A percentile compares a stretch with the other conserved stretches of the same genome.
Conservation (phyloP, 164 flowering plant genomes). For the Annona squamosa region DNA sequence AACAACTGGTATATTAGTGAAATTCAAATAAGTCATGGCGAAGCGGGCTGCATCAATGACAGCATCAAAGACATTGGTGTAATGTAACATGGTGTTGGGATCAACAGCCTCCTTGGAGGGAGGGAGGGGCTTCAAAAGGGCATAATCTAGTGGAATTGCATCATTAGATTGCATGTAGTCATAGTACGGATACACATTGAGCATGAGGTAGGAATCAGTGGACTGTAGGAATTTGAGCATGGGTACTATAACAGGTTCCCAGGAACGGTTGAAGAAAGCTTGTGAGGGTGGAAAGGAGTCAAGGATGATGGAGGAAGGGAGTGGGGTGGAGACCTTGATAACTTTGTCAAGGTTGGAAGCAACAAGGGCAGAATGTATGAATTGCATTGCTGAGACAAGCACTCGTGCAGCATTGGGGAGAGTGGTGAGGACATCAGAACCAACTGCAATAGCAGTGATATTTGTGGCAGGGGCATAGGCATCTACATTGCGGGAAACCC, state of each 20-base stretch:
- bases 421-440: conserved; percentile 68
- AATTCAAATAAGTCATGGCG: conserved; percentile 66
- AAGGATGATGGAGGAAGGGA: conserved; percentile 63
- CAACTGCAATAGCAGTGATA: conserved; percentile 80
- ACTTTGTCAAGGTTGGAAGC: conserved; percentile 65
- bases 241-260: conserved; percentile 62
- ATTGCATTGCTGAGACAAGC: conserved; percentile 60
- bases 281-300: conserved; percentile 91
- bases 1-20: conserved; percentile 60
- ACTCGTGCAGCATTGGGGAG: conserved; percentile 86
- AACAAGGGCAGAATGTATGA: conserved; percentile 69
- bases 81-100: conserved; percentile 73
- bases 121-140: conserved; percentile 69
- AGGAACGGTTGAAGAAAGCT: conserved; percentile 77
- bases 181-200: conserved; percentile 81
- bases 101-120: conserved; percentile 90
- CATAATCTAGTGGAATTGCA: conserved; percentile 74
- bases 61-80: conserved; percentile 88
- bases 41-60: conserved; percentile 78
- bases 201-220: conserved; percentile 67
- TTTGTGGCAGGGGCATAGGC: conserved; percentile 76
- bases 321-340: conserved; percentile 79
- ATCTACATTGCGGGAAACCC: conserved; percentile 68
- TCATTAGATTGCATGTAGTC: conserved; percentile 76
- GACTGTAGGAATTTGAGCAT: conserved; percentile 67